Conservation (phyloP, 164 flowering plant genomes). For the Berberis thunbergii region DNA sequence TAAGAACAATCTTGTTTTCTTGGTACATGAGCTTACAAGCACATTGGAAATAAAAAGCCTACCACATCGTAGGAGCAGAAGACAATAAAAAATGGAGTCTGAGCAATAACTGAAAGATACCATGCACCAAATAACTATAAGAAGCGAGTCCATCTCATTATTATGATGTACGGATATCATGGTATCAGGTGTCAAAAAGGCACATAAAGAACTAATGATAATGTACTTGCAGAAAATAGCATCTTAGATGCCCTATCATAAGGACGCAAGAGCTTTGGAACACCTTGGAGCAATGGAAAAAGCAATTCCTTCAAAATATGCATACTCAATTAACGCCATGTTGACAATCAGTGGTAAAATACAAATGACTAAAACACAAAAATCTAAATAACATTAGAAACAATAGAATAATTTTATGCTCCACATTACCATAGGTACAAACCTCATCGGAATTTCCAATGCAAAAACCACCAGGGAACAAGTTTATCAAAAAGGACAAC, state of each 20-base stretch:
- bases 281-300: slow-evolving; percentile 39
- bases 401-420: too few species aligned
- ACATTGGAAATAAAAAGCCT: too few species aligned
- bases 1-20: too few species aligned
- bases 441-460: slow-evolving; percentile 75
- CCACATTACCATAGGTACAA: too few species aligned
- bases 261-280: slow-evolving; percentile 53
- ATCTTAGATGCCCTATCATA: slow-evolving; percentile 71
- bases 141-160: too few species aligned
- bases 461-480: slow-evolving; percentile 71
- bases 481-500: slow-evolving; percentile 66
- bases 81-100: too few species aligned
- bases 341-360: not conserved
- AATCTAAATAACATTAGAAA: too few species aligned
- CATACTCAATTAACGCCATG: not conserved
- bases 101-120: too few species aligned
- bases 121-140: too few species aligned
- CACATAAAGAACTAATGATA: not conserved
- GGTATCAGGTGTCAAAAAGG: not conserved
- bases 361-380: not conserved
- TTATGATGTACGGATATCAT: too few species aligned
- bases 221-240: slow-evolving; percentile 55
- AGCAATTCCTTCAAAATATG: slow-evolving; percentile 39
- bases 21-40: too few species aligned
- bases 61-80: too few species aligned